phyloP scores from a whole-genome alignment of 2,329 filamentous ascomycete genomes.

The Fusarium globosum region DNA sequence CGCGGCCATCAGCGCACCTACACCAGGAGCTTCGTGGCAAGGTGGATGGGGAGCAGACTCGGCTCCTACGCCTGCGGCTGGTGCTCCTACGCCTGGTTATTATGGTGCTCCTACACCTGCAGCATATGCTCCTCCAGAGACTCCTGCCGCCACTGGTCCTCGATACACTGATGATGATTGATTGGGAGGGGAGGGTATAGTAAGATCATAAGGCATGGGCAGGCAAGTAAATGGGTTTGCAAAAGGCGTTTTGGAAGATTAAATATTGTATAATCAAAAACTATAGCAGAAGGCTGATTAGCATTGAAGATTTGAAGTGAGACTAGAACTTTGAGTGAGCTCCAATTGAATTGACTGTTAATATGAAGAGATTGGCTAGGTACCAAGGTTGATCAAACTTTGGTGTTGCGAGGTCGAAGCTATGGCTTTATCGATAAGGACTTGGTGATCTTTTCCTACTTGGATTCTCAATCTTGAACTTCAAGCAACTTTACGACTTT shows the following conservation, averaged over 20 bases:
- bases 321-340: not conserved
- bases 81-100: slow-evolving; percentile 75
- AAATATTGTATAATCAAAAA: slow-evolving; percentile 36
- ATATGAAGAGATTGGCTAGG: not conserved
- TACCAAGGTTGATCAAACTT: not conserved
- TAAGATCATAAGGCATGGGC: slow-evolving; percentile 2
- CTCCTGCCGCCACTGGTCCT: slow-evolving; percentile 69
- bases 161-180: slow-evolving; percentile 64
- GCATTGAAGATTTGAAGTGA: not conserved
- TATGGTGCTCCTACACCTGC: slow-evolving; percentile 74
- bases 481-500: not conserved
- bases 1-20: slow-evolving; percentile 73
- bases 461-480: not conserved
- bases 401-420: not conserved
- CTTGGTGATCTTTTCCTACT: slow-evolving; percentile 13
- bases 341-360: not conserved
- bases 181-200: slow-evolving; percentile 11
- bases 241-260: slow-evolving; percentile 37
- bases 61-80: slow-evolving; percentile 73
- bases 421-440: slow-evolving; percentile 37
- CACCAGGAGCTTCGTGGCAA: slow-evolving; percentile 73
- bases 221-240: slow-evolving; percentile 9
- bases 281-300: not conserved
- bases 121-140: slow-evolving; percentile 68
- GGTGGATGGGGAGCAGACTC: slow-evolving; percentile 70